Percentiles rank a stretch among this genome's conserved stretches.
These are phyloP conservation scores for Pseudogymnoascus sp. DNA, from an alignment of 2,329 filamentous ascomycete species.

Conservation along the genomic window DNA sequence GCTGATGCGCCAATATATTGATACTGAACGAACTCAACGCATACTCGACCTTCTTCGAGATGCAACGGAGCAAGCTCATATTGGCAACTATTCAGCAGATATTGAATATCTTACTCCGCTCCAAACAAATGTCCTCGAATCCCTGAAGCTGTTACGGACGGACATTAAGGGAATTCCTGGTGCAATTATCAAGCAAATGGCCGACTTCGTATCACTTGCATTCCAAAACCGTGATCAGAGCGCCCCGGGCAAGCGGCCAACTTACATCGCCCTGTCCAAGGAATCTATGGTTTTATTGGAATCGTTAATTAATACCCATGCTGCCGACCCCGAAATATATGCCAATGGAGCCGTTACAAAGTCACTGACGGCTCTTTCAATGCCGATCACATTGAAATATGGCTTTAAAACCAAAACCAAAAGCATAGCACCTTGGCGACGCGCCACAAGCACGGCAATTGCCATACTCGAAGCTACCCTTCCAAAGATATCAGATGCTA, in stretches of 20 bases:
- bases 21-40: constrained; percentile 51
- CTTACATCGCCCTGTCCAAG: constrained; percentile 85
- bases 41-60: constrained; percentile 64
- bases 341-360: constrained; percentile 55
- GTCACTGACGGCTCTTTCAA: constrained; percentile 58
- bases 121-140: constrained; percentile 60
- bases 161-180: constrained; percentile 57
- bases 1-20: constrained; percentile 58
- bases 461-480: constrained; percentile 60
- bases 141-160: constrained; percentile 58
- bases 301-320: constrained; percentile 49
- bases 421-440: constrained; percentile 65
- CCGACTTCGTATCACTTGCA: constrained; percentile 63
- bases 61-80: constrained; percentile 62
- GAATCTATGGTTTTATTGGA: constrained; percentile 65
- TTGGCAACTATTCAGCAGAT: constrained; percentile 61
- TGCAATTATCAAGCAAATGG: constrained; percentile 59
- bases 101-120: constrained; percentile 64
- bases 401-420: constrained; percentile 64
- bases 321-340: constrained; percentile 59
- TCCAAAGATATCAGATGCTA: constrained; percentile 44
- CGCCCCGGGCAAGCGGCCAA: constrained; percentile 42
- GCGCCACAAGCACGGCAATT: constrained; percentile 64
- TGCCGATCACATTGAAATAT: constrained; percentile 73
- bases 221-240: constrained; percentile 39